Evolutionary conservation across 345 rosid genomes (phyloP).

Genomic region (Brassica incana): DNA sequence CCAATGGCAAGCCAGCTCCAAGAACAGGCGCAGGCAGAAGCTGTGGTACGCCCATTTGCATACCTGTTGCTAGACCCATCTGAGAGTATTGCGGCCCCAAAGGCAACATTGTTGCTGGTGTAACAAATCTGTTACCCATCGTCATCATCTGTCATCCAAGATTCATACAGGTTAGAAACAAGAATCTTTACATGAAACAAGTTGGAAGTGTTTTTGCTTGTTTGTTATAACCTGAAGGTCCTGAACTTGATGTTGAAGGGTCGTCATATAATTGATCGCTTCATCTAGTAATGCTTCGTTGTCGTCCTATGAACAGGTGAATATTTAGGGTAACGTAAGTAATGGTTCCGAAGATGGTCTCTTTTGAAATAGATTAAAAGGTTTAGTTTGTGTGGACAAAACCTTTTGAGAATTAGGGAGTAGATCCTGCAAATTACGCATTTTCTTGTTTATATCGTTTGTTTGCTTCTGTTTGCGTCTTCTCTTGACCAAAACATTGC

Average conservation of each 20-base stretch:
- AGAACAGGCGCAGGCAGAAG: slow-evolving; percentile 10
- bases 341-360: neutral
- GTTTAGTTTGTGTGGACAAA: neutral
- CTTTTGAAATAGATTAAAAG: neutral
- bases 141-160: slow-evolving; percentile 42
- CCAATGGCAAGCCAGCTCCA: slow-evolving; percentile 7
- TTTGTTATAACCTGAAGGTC: slow-evolving; percentile 44
- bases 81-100: slow-evolving; percentile 29
- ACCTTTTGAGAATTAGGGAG: slow-evolving; percentile 73
- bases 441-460: slow-evolving; percentile 62
- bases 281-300: slow-evolving; percentile 63
- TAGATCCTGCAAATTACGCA: slow-evolving; percentile 65
- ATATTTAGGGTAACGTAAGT: neutral
- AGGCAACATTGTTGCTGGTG: slow-evolving; percentile 41
- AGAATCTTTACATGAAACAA: neutral
- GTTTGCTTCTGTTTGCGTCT: slow-evolving; percentile 51
- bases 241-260: slow-evolving; percentile 64
- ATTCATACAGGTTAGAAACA: slow-evolving; percentile 19
- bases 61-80: slow-evolving; percentile 29
- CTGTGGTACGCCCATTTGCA: slow-evolving; percentile 32
- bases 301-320: slow-evolving; percentile 45
- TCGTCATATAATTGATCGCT: slow-evolving; percentile 61
- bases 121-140: slow-evolving; percentile 45
- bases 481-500: slow-evolving; percentile 22
- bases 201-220: neutral